phyloP scores from a whole-genome alignment of 441 rosid species.

The Aleurites moluccanus region DNA sequence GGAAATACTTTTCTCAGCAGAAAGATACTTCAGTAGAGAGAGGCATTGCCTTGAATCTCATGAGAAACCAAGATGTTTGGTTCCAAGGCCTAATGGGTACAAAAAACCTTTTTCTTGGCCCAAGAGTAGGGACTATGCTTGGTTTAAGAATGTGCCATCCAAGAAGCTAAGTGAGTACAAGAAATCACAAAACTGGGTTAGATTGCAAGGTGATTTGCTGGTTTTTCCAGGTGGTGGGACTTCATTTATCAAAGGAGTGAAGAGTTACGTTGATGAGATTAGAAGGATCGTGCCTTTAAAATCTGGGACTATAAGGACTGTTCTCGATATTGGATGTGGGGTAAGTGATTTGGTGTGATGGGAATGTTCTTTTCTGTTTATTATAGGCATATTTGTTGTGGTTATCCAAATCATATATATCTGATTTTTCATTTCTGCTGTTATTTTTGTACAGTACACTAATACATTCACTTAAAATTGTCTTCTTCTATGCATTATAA shows the following conservation, averaged over 20 bases:
- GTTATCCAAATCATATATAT: background rate
- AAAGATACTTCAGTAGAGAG: constrained; percentile 46
- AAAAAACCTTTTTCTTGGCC: constrained; percentile 58
- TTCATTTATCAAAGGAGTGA: constrained; percentile 54
- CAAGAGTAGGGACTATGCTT: constrained; percentile 45
- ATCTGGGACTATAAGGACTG: constrained; percentile 58
- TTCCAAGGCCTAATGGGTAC: constrained; percentile 54
- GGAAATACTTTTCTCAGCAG: constrained; percentile 32
- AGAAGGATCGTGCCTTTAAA: constrained; percentile 43
- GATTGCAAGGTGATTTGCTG: constrained; percentile 46
- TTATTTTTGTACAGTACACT: too few species aligned
- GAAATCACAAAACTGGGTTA: constrained; percentile 65
- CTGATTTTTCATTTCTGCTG: background rate
- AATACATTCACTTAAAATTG: background rate
- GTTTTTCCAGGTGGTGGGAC: constrained; percentile 72
- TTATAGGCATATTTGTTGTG: too few species aligned
- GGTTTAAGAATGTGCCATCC: constrained; percentile 62
- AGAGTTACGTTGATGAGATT: constrained; percentile 53
- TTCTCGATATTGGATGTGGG: constrained; percentile 69
- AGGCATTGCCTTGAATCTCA: constrained; percentile 49
- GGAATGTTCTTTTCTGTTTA: background rate
- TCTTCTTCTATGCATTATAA: background rate
- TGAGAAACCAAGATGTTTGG: constrained; percentile 46
- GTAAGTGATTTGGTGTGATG: constrained; percentile 30
- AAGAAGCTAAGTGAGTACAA: constrained; percentile 44